Base-by-base conservation (phyloP, 768 basidiomycete species). In the Sistotremastrum suecicum region DNA sequence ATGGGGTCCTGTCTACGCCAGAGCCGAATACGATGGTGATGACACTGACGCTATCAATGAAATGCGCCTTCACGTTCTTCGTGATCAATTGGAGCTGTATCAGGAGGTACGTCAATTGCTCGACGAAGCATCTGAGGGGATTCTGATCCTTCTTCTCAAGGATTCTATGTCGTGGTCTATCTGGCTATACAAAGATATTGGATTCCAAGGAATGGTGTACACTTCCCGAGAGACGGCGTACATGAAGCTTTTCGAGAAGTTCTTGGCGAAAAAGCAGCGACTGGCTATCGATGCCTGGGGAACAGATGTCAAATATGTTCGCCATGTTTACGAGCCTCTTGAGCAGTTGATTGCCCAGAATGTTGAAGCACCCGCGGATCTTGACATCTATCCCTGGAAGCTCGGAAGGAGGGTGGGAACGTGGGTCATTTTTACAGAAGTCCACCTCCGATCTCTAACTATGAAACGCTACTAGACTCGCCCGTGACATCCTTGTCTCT, bases 101-200 rank as follows among this genome's bases (percentile, higher is more conserved):
- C 71, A 74, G 54, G 56, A 77, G 62, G 77, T 75, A 37, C 44
- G 60, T 43, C 28, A 35, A 10, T 29, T 8, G 7, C 5, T 39
- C 12, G 20, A 20, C 20, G 20, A 20, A 20, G 20, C 20, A 20
- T 20, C 20, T 20, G 20, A 20, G 20, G 20, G 20, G 20, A 20
- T 20, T 20, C 20, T 20, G 20, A 20, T 20, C 20, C 20, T 20
- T 20, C 20, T 20, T 20, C 20, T 20, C 20, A 45, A 79, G 76
- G 77, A 76, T 53, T 74, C 72, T 30, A 60, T 80, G 46, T 77
- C 75, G 57, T 87, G 83, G 84, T 78, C 80, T 0, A 89, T 88
- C 65, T 89, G 87, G 87, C 63, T 86, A 12, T 89, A 83, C 72
- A 89, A 83, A 54, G 81, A 84, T 54, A 81, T 83, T 53, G 83